Evolutionary conservation across 371 early-diverging fungal species (phyloP), one percentile per base, ranked within the genome.

Genomic region (Nematocida parisii): DNA sequence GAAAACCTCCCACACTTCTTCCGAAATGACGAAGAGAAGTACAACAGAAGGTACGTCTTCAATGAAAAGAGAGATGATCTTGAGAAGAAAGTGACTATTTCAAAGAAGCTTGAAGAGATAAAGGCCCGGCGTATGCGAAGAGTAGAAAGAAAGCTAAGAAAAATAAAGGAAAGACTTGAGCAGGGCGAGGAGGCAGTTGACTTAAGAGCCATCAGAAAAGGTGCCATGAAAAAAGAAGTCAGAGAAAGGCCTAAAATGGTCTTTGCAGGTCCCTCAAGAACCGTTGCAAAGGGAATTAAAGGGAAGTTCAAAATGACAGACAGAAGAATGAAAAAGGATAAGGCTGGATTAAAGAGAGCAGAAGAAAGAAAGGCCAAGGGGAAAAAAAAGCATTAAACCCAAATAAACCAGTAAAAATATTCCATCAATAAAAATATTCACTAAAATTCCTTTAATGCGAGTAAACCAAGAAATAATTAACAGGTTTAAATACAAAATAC

Each of bases 271-370:
- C 80, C 82, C 27, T 62, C 77, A 22, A 64, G 66, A 27, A 57
- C 42, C 45, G 73, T 84, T 20, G 85, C 86, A 9, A 75, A 54
- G 57, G 27, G 27, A 27, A 83, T 85, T 5, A 83, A 84, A 67
- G 87, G 87, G 27, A 75, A 71, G 56, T n/a, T 85, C n/a, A 73
- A 82, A 61, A 68, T 72, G 67, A 66, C 86, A 20, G 87, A 87
- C 75, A 80, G 80, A 68, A 46, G 87, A 67, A 80, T 86, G 80
- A 87, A 87, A 71, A 86, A 86, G 61, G 87, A 87, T 72, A 85
- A 83, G 70, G 55, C 80, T 72, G 72, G 56, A 11, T 70, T 77
- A 7, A 66, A 47, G 39, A 40, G 80, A 3, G 80, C 80, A 67
- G 80, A 77, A 45, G 70, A 77, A 57, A 68, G 68, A 33, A 77